Base-by-base conservation (phyloP, 2,329 filamentous ascomycete genomes). In the Trichoderma sp. region DNA sequence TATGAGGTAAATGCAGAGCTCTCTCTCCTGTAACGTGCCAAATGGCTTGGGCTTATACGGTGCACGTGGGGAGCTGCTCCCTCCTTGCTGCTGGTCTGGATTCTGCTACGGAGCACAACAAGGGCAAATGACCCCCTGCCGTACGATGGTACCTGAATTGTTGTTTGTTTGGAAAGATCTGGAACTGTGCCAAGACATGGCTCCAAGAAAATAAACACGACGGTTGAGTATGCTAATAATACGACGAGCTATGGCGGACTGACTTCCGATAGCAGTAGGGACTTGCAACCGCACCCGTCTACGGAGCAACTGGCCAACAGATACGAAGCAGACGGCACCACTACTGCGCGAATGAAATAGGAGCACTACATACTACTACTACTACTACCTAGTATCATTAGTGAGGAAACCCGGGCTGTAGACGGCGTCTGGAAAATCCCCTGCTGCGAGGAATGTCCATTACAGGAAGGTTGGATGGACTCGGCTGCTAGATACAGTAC, bases 101-200 rank as follows among this genome's bases (percentile, higher is more conserved):
- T 61, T 22, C 29, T 35, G 22, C 22, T 19, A 13, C 39, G 52
- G n/a, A n/a, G n/a, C n/a, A n/a, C n/a, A n/a, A 48, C 61, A 65
- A 45, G 61, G 61, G 61, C 35, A 22, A 19, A 32, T 34, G 15
- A 5, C 17, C 50, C 52, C 61, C 61, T 56, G 50, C 35, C 35
- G 34, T 27, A 42, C 34, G 48, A 54, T 56, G 61, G 50, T 34
- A 64, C 52, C 39, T 34, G 52, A n/a, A 13, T 29, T 32, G 7
- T 39, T 58, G 53, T 66, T 66, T 66, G 53, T 48, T 66, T 37
- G 32, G 48, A 50, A 48, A 58, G 53, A 66, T 66, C 64, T 52
- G 53, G 61, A 58, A 50, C 39, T 58, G 57, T 45, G 29, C 54
- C 45, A 50, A 48, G 53, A 66, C 29, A 57, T 66, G 52, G 34